Evolutionary conservation across 495 filamentous ascomycete genomes (phyloP).

Genomic region (Endocarpon pusillum): DNA sequence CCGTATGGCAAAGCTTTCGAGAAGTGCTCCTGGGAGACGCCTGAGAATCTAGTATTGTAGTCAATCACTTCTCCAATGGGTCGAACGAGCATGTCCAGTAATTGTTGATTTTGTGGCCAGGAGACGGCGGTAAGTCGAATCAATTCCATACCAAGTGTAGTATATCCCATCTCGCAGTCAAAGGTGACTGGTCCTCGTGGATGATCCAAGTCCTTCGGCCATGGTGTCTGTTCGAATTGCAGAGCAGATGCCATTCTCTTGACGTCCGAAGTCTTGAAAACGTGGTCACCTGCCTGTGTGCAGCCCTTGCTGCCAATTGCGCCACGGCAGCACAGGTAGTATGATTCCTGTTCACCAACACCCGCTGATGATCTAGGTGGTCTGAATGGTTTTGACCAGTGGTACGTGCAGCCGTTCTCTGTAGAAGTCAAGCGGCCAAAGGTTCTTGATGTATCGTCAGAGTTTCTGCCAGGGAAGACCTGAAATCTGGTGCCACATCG

Average conservation of each 20-base stretch:
- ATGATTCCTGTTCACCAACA: constrained; percentile 28
- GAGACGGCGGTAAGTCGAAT: constrained; percentile 73
- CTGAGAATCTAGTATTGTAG: constrained; percentile 78
- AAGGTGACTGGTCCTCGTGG: constrained; percentile 45
- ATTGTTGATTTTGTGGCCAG: constrained; percentile 59
- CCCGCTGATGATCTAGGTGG: constrained; percentile 32
- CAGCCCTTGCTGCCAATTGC: constrained; percentile 57
- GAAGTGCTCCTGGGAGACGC: constrained; percentile 60
- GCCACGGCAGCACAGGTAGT: constrained; percentile 64
- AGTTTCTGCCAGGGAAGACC: constrained; percentile 73
- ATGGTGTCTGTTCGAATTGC: constrained; percentile 67
- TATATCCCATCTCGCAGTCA: constrained; percentile 98
- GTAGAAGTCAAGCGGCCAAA: constrained; percentile 36
- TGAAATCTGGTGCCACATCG: constrained; percentile 76
- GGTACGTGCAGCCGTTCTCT: constrained; percentile 61
- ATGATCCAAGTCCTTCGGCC: constrained; percentile 19
- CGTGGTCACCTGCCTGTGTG: constrained; percentile 48
- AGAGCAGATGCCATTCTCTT: constrained; percentile 62
- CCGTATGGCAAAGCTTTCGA: constrained; percentile 46
- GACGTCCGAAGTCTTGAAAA: constrained; percentile 66
- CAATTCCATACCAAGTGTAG: constrained; percentile 67
- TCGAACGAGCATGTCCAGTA: constrained; percentile 73
- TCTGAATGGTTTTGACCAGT: constrained; percentile 46
- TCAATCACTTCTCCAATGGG: constrained; percentile 76
- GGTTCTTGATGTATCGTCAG: constrained; percentile 68